phyloP scores from a whole-genome alignment of 164 flowering plant species.

The Magnolia kwangsiensis region DNA sequence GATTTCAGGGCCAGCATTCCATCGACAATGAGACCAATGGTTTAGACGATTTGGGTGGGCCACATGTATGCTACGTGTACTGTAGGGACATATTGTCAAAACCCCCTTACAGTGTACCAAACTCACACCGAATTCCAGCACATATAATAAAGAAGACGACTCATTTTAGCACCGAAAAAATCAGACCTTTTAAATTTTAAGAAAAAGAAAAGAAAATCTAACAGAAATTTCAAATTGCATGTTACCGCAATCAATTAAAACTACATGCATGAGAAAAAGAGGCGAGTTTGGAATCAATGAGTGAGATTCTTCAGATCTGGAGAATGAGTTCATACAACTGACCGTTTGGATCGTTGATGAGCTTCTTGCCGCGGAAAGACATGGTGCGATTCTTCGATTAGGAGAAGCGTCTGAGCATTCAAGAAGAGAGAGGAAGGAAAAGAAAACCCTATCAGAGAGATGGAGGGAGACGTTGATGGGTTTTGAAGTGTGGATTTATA shows the following conservation, averaged over 20 bases:
- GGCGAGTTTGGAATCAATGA: not conserved
- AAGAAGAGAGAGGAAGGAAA: not conserved
- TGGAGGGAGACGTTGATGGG: not conserved
- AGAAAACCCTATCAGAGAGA: constrained; percentile 9
- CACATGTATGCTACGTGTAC: not conserved
- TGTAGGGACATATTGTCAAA: not conserved
- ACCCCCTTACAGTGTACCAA: not conserved
- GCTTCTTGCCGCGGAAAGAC: constrained; percentile 69
- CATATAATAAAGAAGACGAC: not conserved
- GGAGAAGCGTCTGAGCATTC: not conserved
- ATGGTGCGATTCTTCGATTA: constrained; percentile 17
- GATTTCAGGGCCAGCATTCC: not conserved
- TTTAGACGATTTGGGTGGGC: not conserved
- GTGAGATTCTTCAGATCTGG: not conserved
- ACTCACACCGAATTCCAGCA: not conserved
- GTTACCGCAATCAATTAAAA: not conserved
- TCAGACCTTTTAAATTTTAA: not conserved
- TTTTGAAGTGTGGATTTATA: not conserved
- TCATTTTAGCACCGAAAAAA: not conserved
- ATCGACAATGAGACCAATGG: not conserved
- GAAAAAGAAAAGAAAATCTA: not conserved
- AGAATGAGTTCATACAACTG: not conserved
- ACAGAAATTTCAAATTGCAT: not conserved
- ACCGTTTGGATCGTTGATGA: constrained; percentile 82
- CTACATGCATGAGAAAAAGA: not conserved